Evolutionary conservation across 306 rosid genomes (phyloP).

Genomic region (Vicia villosa): DNA sequence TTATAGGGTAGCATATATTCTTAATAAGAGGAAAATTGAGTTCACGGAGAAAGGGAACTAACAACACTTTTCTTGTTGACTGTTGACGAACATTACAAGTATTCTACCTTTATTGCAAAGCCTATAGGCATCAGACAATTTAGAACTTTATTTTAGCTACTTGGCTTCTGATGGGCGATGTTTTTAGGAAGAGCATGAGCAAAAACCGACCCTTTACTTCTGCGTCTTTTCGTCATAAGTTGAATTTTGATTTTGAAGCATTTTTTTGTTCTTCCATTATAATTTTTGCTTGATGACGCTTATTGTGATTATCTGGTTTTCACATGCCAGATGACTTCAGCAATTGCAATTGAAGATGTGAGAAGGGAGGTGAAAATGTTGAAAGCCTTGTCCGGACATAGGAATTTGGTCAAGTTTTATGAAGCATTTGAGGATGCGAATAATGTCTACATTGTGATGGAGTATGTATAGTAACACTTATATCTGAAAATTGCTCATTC

Average conservation of each 20-base stretch:
- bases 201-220: slow-evolving; percentile 21
- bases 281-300: slow-evolving; percentile 24
- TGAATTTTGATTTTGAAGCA: slow-evolving; percentile 2
- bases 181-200: slow-evolving; percentile 31
- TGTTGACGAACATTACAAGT: not conserved
- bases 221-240: slow-evolving; percentile 17
- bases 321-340: slow-evolving; percentile 82
- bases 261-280: slow-evolving; percentile 8
- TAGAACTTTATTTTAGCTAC: slow-evolving; percentile 28
- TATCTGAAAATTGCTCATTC: slow-evolving; percentile 19
- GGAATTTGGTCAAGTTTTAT: slow-evolving; percentile 79
- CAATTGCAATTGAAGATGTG: slow-evolving; percentile 93
- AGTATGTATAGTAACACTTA: slow-evolving; percentile 57
- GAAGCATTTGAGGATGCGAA: slow-evolving; percentile 85
- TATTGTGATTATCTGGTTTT: slow-evolving; percentile 32
- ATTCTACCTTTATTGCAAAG: slow-evolving; percentile 25
- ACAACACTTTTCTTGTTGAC: slow-evolving; percentile 24
- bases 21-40: slow-evolving; percentile 27
- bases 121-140: slow-evolving; percentile 4
- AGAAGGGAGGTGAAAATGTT: slow-evolving; percentile 95
- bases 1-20: slow-evolving; percentile 2
- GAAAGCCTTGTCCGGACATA: slow-evolving; percentile 90
- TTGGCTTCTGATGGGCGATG: slow-evolving; percentile 20
- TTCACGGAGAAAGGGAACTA: slow-evolving; percentile 21
- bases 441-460: slow-evolving; percentile 95